phyloP scores from a whole-genome alignment of 805 yeast genomes.

The Kodamaea hsintzibuensis region DNA sequence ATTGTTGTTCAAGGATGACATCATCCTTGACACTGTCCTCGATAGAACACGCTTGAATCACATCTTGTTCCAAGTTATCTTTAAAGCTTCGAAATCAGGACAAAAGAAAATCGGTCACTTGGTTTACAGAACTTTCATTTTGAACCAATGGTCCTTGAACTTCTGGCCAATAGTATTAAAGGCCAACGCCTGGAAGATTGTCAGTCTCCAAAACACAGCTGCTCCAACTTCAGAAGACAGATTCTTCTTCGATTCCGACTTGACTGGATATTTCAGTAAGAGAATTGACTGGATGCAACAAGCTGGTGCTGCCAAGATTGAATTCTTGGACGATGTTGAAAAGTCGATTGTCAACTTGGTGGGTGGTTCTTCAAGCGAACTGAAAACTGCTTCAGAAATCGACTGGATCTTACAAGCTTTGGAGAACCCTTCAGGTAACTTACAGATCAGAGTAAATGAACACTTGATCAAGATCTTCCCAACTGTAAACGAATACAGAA shows the following conservation, averaged over 20 bases:
- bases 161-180: slow-evolving; percentile 47
- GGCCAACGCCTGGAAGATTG: slow-evolving; percentile 38
- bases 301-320: slow-evolving; percentile 50
- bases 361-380: slow-evolving; percentile 53
- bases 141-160: slow-evolving; percentile 59
- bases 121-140: slow-evolving; percentile 58
- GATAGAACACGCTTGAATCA: slow-evolving; percentile 27
- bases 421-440: slow-evolving; percentile 35
- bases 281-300: slow-evolving; percentile 46
- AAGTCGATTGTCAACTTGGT: slow-evolving; percentile 56
- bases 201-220: slow-evolving; percentile 22
- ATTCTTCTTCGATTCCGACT: slow-evolving; percentile 33
- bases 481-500: slow-evolving; percentile 54
- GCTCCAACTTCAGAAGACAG: slow-evolving; percentile 31
- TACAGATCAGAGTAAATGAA: slow-evolving; percentile 46
- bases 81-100: slow-evolving; percentile 39
- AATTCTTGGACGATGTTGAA: slow-evolving; percentile 56
- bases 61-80: slow-evolving; percentile 29
- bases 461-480: slow-evolving; percentile 59
- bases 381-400: slow-evolving; percentile 47
- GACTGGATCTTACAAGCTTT: slow-evolving; percentile 60
- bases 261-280: slow-evolving; percentile 28
- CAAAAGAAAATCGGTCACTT: slow-evolving; percentile 59
- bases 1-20: slow-evolving; percentile 20
- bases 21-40: slow-evolving; percentile 28